phyloP scores from a whole-genome alignment of 257 asterid species.

The Osmanthus fragrans region DNA sequence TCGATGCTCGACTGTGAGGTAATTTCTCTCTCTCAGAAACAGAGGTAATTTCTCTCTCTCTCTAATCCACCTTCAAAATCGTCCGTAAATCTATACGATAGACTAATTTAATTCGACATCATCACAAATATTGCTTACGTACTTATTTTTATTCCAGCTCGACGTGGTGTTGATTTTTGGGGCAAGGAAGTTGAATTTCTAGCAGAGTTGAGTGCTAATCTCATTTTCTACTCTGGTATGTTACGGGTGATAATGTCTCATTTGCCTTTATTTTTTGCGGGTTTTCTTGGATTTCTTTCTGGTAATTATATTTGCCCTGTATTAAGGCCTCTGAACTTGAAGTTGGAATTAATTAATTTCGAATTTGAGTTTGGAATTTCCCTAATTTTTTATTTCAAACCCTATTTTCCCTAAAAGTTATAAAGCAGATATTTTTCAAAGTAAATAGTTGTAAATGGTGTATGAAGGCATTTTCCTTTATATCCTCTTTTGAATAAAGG shows the following conservation, averaged over 20 bases:
- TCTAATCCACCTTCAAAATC: not conserved
- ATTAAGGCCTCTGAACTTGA: constrained; percentile 15
- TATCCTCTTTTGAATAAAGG: constrained; percentile 10
- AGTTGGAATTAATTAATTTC: not conserved
- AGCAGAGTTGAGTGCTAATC: constrained; percentile 9
- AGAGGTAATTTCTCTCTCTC: not conserved
- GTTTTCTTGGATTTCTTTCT: not conserved
- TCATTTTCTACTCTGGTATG: constrained; percentile 30
- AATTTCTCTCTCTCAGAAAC: too few species aligned
- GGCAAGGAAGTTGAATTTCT: constrained; percentile 17
- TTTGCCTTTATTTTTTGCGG: not conserved
- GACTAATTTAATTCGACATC: not conserved
- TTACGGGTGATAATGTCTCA: not conserved
- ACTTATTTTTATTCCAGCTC: constrained; percentile 18
- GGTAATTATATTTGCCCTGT: not conserved
- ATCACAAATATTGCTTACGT: not conserved
- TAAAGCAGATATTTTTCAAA: constrained; percentile 1
- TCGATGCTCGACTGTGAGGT: too few species aligned
- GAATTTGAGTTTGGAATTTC: not conserved
- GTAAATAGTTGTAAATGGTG: constrained; percentile 15
- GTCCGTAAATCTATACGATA: not conserved
- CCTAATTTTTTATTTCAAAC: not conserved
- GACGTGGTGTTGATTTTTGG: constrained; percentile 23
- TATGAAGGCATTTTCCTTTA: constrained; percentile 8
- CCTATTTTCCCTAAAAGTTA: not conserved